phyloP scores from a whole-genome alignment of 805 yeast species.

The Teunomyces tritomae region DNA sequence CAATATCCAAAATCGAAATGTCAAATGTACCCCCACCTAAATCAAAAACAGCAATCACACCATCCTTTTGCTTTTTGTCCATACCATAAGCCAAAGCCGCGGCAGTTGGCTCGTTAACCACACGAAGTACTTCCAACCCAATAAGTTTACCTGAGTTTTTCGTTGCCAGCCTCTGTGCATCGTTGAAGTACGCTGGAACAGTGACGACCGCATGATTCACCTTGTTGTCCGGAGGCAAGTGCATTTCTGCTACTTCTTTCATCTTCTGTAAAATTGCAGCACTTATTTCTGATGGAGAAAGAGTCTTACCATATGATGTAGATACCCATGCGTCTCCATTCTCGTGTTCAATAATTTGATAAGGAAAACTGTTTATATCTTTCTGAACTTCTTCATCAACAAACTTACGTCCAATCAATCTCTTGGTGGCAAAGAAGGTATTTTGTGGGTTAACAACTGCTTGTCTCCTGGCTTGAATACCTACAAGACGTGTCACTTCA shows the following conservation, averaged over 20 bases:
- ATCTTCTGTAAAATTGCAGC: constrained; percentile 62
- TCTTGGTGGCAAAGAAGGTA: constrained; percentile 78
- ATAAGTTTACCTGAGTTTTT: constrained; percentile 72
- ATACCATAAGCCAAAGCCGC: constrained; percentile 83
- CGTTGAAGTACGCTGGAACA: constrained; percentile 83
- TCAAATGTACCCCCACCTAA: constrained; percentile 87
- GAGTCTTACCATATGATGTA: constrained; percentile 36
- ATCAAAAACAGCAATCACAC: constrained; percentile 62
- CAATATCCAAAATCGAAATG: constrained; percentile 73
- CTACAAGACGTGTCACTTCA: constrained; percentile 41
- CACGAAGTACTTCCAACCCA: constrained; percentile 74
- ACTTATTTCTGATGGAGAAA: constrained; percentile 72
- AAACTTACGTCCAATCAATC: constrained; percentile 73
- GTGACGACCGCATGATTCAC: constrained; percentile 76
- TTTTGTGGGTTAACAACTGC: constrained; percentile 72
- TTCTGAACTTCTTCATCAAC: constrained; percentile 68
- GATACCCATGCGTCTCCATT: constrained; percentile 73
- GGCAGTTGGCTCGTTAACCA: constrained; percentile 82
- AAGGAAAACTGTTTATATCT: constrained; percentile 63
- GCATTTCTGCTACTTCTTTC: constrained; percentile 63
- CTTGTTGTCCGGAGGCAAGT: constrained; percentile 16
- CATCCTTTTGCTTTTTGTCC: constrained; percentile 50
- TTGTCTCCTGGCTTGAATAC: constrained; percentile 74
- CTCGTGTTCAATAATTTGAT: constrained; percentile 52
- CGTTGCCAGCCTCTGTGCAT: constrained; percentile 81